These are phyloP conservation scores for Linanthus parryae DNA, from an alignment of 148 eudicot species.

Conservation along the genomic window DNA sequence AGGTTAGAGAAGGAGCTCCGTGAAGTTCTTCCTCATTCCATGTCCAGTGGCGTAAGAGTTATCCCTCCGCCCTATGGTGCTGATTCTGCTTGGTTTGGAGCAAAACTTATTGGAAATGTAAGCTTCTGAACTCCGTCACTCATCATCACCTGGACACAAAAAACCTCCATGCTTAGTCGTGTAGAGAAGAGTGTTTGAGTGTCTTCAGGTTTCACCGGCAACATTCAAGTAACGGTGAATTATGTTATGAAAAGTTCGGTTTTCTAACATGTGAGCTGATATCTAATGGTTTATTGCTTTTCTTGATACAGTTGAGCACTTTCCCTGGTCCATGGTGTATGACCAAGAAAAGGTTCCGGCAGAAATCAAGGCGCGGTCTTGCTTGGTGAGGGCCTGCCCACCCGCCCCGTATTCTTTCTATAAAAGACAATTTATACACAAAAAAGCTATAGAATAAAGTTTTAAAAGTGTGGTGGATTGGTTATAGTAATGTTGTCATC, in stretches of 20 bases:
- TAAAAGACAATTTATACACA: no score
- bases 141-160: neutral
- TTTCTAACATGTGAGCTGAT: no score
- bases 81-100: constrained; percentile 94
- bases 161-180: neutral
- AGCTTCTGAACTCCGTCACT: constrained; percentile 15
- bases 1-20: constrained; percentile 80
- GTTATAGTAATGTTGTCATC: no score
- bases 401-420: no score
- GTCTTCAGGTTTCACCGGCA: no score
- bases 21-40: constrained; percentile 40
- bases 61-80: constrained; percentile 69
- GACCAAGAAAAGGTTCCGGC: constrained; percentile 53
- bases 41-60: constrained; percentile 57
- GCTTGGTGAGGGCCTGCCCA: constrained; percentile 37
- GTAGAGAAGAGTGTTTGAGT: no score
- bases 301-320: constrained; percentile 62
- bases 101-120: constrained; percentile 82
- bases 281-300: constrained; percentile 3
- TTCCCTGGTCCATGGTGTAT: constrained; percentile 73
- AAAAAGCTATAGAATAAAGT: no score
- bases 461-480: no score
- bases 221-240: no score
- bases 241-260: no score
- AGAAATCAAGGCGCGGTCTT: constrained; percentile 37